These are phyloP conservation scores for Solanum pimpinellifolium DNA, from an alignment of 257 asterid species.

Conservation along the genomic window DNA sequence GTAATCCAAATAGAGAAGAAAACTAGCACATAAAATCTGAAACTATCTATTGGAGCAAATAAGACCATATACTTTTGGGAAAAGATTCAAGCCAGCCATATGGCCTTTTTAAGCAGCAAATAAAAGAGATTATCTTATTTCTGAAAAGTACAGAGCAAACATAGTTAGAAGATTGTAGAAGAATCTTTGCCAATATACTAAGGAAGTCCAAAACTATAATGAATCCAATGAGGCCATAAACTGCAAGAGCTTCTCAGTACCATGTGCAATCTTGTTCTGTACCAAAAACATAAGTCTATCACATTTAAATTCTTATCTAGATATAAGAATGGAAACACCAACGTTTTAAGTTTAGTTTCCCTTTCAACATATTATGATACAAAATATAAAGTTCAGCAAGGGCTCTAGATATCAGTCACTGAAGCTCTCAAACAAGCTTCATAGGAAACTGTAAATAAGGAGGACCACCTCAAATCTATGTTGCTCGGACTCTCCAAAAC, in stretches of 20 bases:
- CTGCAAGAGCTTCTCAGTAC: background rate
- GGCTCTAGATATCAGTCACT: background rate
- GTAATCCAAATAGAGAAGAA: background rate
- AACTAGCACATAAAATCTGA: background rate
- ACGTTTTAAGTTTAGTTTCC: background rate
- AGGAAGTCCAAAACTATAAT: background rate
- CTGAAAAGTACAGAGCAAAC: background rate
- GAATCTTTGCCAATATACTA: background rate
- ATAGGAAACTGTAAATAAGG: background rate
- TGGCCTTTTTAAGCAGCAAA: background rate
- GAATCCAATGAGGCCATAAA: background rate
- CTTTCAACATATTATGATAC: background rate
- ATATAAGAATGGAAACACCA: background rate
- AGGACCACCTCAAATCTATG: background rate
- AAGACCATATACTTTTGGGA: background rate
- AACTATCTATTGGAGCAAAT: background rate
- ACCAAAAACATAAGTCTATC: background rate
- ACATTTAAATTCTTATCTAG: background rate
- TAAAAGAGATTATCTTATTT: background rate
- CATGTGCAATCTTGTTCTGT: background rate
- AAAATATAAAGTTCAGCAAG: background rate
- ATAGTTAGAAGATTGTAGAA: background rate
- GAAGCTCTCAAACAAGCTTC: background rate
- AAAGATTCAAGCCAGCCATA: background rate
- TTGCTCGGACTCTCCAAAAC: background rate